Evolutionary conservation across 108 stramenopile species (phyloP), one percentile per base, ranked within the genome.

Genomic region (Stephanodiscus minutulus): DNA sequence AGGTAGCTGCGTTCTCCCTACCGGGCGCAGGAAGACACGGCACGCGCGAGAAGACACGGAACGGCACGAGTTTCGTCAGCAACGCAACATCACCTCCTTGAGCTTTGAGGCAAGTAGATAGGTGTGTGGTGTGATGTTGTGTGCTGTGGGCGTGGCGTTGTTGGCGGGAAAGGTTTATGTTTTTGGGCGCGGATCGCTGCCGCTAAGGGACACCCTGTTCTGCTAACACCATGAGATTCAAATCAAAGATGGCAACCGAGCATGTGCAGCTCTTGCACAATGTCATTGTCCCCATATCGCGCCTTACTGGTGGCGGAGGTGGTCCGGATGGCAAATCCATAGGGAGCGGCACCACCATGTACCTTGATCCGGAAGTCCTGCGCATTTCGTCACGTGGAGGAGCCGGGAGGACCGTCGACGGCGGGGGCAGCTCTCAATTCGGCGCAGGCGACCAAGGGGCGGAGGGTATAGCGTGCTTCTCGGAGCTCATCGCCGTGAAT

Each of bases 221-320:
- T n/a, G n/a, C n/a, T n/a, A n/a, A n/a, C 50, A 79, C 21, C 49
- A 94, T 94, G 93, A 76, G 91, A 67, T 94, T 94, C 89, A 91
- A 91, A 60, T 91, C 93, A 24, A 89, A 86, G 66, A 76, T 94
- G 54, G 79, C 86, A 29, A 47, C 72, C 56, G 89, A 94, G 53
- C 90, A 94, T 64, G 82, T 91, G 35, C 81, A 86, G 29, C 64
- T 90, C 48, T 64, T 94, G 56, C 83, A 84, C 76, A 75, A 77
- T 39, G 60, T 94, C 25, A 74, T 91, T 25, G 74, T 69, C 41
- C 87, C 93, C 35, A 88, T 94, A 56, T 82, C 88, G 11, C 75
- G 83, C 15, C 37, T 82, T 46, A 77, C 62, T 55, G 49, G 73
- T 28, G 76, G 83, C 20, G 68, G 74, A 13, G 77, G 61, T 7